Conservation (phyloP, 352 stramenopile species). For the Pythium catenulatum region DNA sequence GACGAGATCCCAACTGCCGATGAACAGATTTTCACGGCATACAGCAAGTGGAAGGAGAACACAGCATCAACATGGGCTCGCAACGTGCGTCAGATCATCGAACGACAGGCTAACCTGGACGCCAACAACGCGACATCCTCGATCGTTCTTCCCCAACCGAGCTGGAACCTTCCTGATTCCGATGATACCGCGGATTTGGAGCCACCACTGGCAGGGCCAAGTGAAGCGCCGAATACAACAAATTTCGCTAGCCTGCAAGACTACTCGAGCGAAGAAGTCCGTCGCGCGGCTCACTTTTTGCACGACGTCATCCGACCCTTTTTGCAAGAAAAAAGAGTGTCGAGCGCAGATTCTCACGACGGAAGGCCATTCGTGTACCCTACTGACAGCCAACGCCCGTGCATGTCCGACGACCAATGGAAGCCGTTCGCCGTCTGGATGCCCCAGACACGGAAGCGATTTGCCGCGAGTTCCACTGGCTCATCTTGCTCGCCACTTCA, state of each 20-base stretch:
- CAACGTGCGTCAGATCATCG: neutral
- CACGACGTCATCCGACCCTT: neutral
- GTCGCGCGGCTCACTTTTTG: too few species aligned
- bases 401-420: neutral
- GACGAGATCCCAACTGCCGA: neutral
- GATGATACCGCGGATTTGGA: too few species aligned
- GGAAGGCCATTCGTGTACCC: neutral
- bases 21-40: neutral
- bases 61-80: neutral
- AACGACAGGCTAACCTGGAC: too few species aligned
- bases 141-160: too few species aligned
- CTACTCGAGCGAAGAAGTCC: too few species aligned
- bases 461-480: neutral
- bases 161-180: too few species aligned
- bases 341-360: neutral
- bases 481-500: neutral
- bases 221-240: too few species aligned
- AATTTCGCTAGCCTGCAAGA: too few species aligned
- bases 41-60: neutral
- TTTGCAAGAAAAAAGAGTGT: neutral
- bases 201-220: too few species aligned
- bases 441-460: neutral
- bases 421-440: slow-evolving; percentile 16
- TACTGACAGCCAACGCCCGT: neutral
- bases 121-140: too few species aligned